phyloP scores from a whole-genome alignment of 225 moss, liverwort and hornwort genomes.

The Marchantia polymorpha region DNA sequence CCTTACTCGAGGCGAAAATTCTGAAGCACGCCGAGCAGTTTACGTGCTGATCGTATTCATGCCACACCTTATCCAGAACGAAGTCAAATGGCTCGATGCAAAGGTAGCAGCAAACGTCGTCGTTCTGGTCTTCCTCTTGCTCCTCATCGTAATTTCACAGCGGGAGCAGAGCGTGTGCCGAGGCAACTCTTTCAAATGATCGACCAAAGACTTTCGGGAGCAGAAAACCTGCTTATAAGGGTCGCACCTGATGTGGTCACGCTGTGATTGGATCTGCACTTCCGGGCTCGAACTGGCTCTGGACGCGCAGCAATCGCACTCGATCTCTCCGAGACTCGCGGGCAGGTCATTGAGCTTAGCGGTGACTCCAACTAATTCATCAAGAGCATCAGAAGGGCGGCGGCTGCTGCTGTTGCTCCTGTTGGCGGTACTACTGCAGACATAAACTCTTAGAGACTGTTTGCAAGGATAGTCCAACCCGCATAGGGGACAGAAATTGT shows the following conservation, averaged over 20 bases:
- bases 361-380: too few relatives aligned
- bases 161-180: slow-evolving; percentile 7
- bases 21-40: slow-evolving; percentile 15
- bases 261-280: slow-evolving; percentile 13
- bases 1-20: slow-evolving; percentile 5
- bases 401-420: too few relatives aligned
- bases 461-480: too few relatives aligned
- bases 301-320: slow-evolving; percentile 5
- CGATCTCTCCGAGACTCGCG: neutral
- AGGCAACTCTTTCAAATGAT: slow-evolving; percentile 8
- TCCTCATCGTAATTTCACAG: slow-evolving; percentile 8
- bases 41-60: slow-evolving; percentile 19
- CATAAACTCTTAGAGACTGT: too few relatives aligned
- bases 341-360: neutral
- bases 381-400: too few relatives aligned
- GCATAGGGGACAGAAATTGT: too few relatives aligned
- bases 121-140: neutral
- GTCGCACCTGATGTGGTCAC: slow-evolving; percentile 20
- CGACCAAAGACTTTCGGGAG: neutral
- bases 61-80: neutral
- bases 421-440: too few relatives aligned
- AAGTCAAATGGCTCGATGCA: slow-evolving; percentile 4
- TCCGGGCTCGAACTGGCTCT: neutral
- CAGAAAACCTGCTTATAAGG: slow-evolving; percentile 22
- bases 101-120: neutral